phyloP scores from a whole-genome alignment of 345 rosid species.

The Eucalyptus marginata region DNA sequence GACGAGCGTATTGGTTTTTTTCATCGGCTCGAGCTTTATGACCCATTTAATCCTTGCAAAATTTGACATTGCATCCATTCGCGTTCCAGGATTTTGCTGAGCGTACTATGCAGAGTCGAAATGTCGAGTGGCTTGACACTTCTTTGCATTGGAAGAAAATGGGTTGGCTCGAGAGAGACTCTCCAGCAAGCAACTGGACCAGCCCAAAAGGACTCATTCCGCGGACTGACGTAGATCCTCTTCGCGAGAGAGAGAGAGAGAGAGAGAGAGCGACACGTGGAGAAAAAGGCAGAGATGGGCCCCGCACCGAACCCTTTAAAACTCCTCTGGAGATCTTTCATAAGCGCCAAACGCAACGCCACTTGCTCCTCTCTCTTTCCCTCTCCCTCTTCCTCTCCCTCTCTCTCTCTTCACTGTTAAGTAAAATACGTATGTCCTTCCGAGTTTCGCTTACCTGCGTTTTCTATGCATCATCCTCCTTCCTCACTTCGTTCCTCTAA shows the following conservation, averaged over 20 bases:
- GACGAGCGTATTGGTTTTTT: not conserved
- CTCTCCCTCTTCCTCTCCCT: not conserved
- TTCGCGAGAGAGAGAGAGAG: too few relatives aligned
- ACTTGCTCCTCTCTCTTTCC: not conserved
- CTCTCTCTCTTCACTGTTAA: not conserved
- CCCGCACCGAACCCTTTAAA: constrained; percentile 37
- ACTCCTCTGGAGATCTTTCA: not conserved
- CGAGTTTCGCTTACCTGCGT: not conserved
- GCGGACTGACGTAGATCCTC: too few relatives aligned
- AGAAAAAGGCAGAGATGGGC: not conserved
- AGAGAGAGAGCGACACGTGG: not conserved
- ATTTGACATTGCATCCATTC: not conserved
- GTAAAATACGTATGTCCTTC: not conserved
- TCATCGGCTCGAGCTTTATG: not conserved
- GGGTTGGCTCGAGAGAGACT: not conserved
- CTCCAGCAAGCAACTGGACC: not conserved
- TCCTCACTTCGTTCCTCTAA: not conserved
- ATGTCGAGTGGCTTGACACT: not conserved
- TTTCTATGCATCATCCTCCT: not conserved
- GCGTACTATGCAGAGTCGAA: not conserved
- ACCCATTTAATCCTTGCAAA: not conserved
- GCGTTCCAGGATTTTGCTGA: not conserved
- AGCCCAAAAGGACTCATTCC: not conserved
- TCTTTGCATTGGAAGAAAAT: not conserved
- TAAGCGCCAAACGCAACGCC: constrained; percentile 18